Evolutionary conservation across 1,284 basidiomycete genomes (phyloP).

Genomic region (Moesziomyces sp.): DNA sequence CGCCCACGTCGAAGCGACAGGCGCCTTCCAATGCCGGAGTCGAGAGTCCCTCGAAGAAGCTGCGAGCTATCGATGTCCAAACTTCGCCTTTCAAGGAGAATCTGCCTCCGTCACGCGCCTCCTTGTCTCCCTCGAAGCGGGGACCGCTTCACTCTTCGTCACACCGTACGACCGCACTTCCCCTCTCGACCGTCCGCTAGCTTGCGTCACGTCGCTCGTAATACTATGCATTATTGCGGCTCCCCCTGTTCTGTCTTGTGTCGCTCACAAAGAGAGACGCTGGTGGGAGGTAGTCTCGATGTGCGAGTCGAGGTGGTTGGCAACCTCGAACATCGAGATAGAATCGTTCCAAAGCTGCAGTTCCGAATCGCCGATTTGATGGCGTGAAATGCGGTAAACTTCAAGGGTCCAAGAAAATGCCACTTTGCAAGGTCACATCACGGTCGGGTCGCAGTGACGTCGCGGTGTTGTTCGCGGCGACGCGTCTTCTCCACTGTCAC

Average conservation of each 20-base stretch:
- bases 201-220: not conserved
- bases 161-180: slow-evolving; percentile 31
- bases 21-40: not conserved
- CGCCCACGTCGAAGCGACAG: slow-evolving; percentile 25
- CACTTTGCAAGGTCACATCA: not conserved
- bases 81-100: slow-evolving; percentile 37
- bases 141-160: slow-evolving; percentile 12
- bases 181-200: slow-evolving; percentile 28
- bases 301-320: too few species aligned
- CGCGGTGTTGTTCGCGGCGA: slow-evolving; percentile 19
- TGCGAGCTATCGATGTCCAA: slow-evolving; percentile 1
- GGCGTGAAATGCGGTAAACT: not conserved
- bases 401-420: not conserved
- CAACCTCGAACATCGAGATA: not conserved
- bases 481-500: slow-evolving; percentile 29
- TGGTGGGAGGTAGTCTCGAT: too few species aligned
- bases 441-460: not conserved
- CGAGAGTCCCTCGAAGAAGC: slow-evolving; percentile 26
- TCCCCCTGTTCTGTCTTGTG: too few species aligned
- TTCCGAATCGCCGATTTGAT: not conserved
- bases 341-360: not conserved
- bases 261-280: too few species aligned
- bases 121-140: slow-evolving; percentile 31
- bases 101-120: slow-evolving; percentile 5
- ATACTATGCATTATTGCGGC: not conserved